These are phyloP conservation scores for Cystobasidium onofrii DNA, from an alignment of 768 basidiomycete genomes.

Conservation along the genomic window DNA sequence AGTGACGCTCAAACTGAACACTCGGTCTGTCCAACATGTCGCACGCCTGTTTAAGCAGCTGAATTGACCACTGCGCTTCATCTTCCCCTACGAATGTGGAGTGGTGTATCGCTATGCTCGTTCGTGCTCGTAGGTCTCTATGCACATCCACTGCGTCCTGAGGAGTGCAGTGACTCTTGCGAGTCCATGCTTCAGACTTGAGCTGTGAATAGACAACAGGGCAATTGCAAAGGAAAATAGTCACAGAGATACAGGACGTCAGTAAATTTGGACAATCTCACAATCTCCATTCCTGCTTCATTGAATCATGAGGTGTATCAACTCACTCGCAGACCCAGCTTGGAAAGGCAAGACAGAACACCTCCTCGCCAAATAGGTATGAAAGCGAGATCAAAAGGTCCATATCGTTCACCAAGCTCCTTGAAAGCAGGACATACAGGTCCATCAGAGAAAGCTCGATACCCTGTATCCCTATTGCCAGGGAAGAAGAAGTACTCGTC, in stretches of 20 bases:
- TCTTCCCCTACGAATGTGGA: background rate
- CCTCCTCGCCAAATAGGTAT: conserved; percentile 52
- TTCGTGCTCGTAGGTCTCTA: background rate
- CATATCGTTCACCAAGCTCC: conserved; percentile 39
- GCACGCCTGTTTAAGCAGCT: conserved; percentile 1
- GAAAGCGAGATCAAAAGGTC: conserved; percentile 49
- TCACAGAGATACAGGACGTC: too few species aligned
- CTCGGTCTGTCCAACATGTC: background rate
- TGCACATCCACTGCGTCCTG: conserved; percentile 4
- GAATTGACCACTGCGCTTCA: conserved; percentile 5
- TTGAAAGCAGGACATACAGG: conserved; percentile 48
- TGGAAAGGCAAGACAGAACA: conserved; percentile 47
- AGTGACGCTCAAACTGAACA: background rate
- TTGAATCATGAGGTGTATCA: conserved; percentile 30
- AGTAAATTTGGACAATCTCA: too few species aligned
- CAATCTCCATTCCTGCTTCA: too few species aligned
- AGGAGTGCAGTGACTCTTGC: conserved; percentile 2
- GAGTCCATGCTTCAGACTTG: background rate
- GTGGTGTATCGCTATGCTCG: conserved; percentile 16
- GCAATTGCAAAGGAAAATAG: too few species aligned
- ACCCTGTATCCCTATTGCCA: conserved; percentile 47
- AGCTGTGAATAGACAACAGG: background rate
- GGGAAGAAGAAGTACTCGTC: background rate
- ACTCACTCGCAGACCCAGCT: conserved; percentile 48
- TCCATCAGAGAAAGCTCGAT: conserved; percentile 43